These are phyloP conservation scores for Rutstroemia sp. DNA, from an alignment of 2,329 filamentous ascomycete species.

Conservation along the genomic window DNA sequence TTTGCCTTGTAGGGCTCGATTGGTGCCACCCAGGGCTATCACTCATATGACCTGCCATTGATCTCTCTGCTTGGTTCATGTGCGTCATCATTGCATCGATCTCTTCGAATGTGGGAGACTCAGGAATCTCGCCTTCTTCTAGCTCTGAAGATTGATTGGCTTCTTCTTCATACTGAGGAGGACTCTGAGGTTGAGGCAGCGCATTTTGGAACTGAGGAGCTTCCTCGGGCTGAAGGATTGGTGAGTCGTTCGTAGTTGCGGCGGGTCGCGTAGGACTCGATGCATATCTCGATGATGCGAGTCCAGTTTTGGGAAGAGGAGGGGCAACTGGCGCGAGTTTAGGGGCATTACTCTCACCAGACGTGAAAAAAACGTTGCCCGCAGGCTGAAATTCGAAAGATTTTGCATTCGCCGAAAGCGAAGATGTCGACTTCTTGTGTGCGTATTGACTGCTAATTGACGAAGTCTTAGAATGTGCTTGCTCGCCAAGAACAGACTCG, in stretches of 20 bases:
- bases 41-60: conserved; percentile 28
- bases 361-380: conserved; percentile 22
- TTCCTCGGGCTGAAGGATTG: conserved; percentile 17
- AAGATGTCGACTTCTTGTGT: conserved; percentile 41
- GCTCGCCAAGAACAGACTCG: too few relatives aligned
- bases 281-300: conserved; percentile 26
- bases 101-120: conserved; percentile 58
- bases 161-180: conserved; percentile 11
- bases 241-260: conserved; percentile 4
- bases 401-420: conserved; percentile 63
- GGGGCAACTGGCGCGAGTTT: conserved; percentile 5
- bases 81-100: conserved; percentile 91
- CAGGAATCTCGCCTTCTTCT: conserved; percentile 11
- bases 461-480: conserved; percentile 17
- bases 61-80: conserved; percentile 66
- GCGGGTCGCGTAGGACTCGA: conserved; percentile 24
- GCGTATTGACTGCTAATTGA: conserved; percentile 8
- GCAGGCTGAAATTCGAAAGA: conserved; percentile 46
- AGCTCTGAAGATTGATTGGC: conserved; percentile 3
- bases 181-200: conserved; percentile 20
- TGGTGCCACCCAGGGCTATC: conserved; percentile 40
- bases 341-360: conserved; percentile 12
- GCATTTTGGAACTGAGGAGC: conserved; percentile 22
- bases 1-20: conserved; percentile 34
- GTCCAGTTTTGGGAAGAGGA: conserved; percentile 7